phyloP scores from a whole-genome alignment of 139 green algal genomes.

The Ettlia oleoabundans region DNA sequence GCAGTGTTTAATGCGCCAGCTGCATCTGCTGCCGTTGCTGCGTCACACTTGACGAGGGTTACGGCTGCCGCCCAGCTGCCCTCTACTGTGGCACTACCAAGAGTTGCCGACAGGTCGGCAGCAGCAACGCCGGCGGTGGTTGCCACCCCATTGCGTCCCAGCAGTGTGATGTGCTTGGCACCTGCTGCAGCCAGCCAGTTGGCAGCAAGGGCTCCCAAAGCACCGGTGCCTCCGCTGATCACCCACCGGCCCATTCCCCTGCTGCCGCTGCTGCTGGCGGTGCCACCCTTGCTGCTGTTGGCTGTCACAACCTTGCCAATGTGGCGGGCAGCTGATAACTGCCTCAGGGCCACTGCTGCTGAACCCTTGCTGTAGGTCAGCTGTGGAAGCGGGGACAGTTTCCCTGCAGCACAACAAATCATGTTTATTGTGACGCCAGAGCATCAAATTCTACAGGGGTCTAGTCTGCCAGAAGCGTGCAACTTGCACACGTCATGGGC shows the following conservation, averaged over 20 bases:
- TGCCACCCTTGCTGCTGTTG: constrained; percentile 13
- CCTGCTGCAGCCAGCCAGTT: constrained; percentile 59
- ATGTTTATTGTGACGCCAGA: not conserved
- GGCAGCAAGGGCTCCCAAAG: constrained; percentile 62
- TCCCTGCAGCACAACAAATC: constrained; percentile 4
- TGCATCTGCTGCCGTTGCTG: constrained; percentile 10
- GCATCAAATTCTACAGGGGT: no score
- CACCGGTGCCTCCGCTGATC: constrained; percentile 53
- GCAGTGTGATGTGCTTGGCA: not conserved
- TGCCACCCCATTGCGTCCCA: not conserved
- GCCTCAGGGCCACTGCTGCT: constrained; percentile 67
- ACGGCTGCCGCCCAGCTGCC: not conserved
- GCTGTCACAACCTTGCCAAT: constrained; percentile 84
- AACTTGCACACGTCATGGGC: no score
- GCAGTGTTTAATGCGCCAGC: no score
- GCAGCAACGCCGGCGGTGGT: no score
- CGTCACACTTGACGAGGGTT: constrained; percentile 37
- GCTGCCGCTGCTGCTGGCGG: constrained; percentile 65
- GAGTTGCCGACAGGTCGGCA: not conserved
- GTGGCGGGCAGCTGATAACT: constrained; percentile 75
- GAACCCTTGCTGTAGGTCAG: constrained; percentile 45
- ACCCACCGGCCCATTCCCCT: constrained; percentile 78
- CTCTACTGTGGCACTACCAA: not conserved
- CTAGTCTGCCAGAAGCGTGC: no score
- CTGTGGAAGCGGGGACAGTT: constrained; percentile 52